Evolutionary conservation across 78 protist species (phyloP).

Genomic region (Creolimax fragrantissima): DNA sequence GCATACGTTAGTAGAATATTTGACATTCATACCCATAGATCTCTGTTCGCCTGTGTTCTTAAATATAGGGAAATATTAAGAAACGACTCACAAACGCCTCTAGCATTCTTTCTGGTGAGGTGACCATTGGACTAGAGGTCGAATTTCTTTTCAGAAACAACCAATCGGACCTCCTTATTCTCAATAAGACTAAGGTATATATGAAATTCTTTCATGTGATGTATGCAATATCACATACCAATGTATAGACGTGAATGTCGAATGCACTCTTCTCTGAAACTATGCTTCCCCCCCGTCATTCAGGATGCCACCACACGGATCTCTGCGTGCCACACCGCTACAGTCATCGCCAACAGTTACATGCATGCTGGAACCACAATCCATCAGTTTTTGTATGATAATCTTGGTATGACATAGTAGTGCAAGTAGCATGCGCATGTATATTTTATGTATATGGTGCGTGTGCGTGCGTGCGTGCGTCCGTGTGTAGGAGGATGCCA

Average conservation of each 20-base stretch:
- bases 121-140: slow-evolving; percentile 59
- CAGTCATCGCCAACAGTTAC: slow-evolving; percentile 75
- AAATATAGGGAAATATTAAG: not conserved
- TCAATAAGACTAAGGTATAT: slow-evolving; percentile 69
- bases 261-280: not conserved
- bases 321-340: slow-evolving; percentile 57
- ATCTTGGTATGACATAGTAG: slow-evolving; percentile 55
- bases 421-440: no score
- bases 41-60: not conserved
- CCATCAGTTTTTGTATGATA: slow-evolving; percentile 88
- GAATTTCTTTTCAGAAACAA: slow-evolving; percentile 77
- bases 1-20: not conserved
- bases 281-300: not conserved
- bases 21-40: not conserved
- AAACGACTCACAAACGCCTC: not conserved
- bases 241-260: not conserved
- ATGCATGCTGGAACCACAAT: slow-evolving; percentile 95
- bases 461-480: no score
- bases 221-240: not conserved
- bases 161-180: slow-evolving; percentile 64
- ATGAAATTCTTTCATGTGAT: not conserved
- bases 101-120: slow-evolving; percentile 71
- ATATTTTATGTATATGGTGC: no score
- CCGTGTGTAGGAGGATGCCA: no score
- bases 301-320: not conserved